Base-by-base conservation (phyloP, 1,139 yeast genomes). In the Taphrina betulina region DNA sequence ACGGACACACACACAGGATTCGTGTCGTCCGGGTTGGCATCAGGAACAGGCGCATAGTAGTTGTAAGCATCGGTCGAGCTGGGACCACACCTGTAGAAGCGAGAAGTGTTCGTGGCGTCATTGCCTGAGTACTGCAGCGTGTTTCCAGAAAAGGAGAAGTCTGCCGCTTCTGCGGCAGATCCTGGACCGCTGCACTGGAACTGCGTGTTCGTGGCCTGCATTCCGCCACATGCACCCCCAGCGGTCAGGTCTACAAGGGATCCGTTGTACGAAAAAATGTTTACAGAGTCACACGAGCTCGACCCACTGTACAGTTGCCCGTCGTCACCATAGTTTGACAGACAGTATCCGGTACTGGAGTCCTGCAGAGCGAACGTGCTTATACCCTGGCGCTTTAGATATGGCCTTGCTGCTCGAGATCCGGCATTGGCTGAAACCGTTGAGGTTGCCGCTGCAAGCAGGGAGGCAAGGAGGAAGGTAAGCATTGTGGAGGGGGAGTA, bases 171-270 rank as follows among this genome's bases (percentile, higher is more conserved):
- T 19, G 12, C 38, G 10, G 36, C 37, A 20, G 31, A 43, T 33
- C 31, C 48, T 2, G 7, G 12, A 12, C 48, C 48, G 31, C 48
- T 43, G 48, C 48, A 43, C 28, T 43, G 48, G 20, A 43, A 43
- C 20, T 43, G 48, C n/a, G 48, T 43, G 5, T 29, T 28, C 5
- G 48, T 31, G 22, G 48, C 8, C 20, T 43, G 23, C 26, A 37
- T 43, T 20, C 48, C 48, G 2, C 34, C 26, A 31, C 48, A 43
- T 26, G 12, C 29, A 31, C 48, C 48, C 28, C 48, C 48, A 43
- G 38, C 36, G 38, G 48, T 43, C 7, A 43, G 3, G 38, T 43
- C 48, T 4, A 28, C 14, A 10, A 43, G 16, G 19, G 29, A 31
- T 20, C 12, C 12, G 38, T 33, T 33, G 38, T 8, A 43, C 14